Base-by-base conservation (phyloP, 345 rosid species). In the Euphorbia pulcherrima region DNA sequence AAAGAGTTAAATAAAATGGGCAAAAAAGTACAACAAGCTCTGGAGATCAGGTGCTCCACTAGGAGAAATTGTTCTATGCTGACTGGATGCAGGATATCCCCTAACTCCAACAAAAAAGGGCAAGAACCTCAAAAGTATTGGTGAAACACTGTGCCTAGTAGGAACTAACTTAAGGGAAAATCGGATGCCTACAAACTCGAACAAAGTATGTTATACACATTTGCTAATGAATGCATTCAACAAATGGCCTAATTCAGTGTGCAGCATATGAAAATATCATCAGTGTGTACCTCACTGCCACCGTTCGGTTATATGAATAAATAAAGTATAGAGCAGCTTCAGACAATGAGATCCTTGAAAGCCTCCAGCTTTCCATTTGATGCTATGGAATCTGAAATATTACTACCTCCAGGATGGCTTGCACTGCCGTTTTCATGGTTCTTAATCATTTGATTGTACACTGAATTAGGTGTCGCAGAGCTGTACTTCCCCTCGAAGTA, bases 331-430 rank as follows among this genome's bases (percentile, higher is more conserved):
- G 29, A 54, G 67, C 62, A 60, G 58, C 63, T 8, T 68, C 48
- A 60, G 74, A 77, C 51, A 48, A 71, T 53, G 8, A 77, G 74
- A 52, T 68, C 74, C 53, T 73, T 69, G 13, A 77, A 68, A 41
- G 88, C 83, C 75, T 85, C 90, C 0, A 90, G 67, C 71, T 90
- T 80, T 68, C 99, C 99, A 82, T 95, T 91, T 73, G 83, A 81
- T 17, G 78, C 54, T 58, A 78, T 54, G 20, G 75, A 70, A 65
- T 84, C 82, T 64, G 82, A 78, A 64, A 60, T 57, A 65, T 62
- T 60, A 75, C 80, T 74, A 72, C 74, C 77, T 48, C 73, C 82
- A 27, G 78, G 67, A 69, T 80, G 84, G 74, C 65, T 68, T 21
- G 72, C 35, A 63, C 74, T 81, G 8, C 96, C 96, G 67, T 88